Base-by-base conservation (phyloP, 2,329 filamentous ascomycete species). In the Clarireedia monteithiana region DNA sequence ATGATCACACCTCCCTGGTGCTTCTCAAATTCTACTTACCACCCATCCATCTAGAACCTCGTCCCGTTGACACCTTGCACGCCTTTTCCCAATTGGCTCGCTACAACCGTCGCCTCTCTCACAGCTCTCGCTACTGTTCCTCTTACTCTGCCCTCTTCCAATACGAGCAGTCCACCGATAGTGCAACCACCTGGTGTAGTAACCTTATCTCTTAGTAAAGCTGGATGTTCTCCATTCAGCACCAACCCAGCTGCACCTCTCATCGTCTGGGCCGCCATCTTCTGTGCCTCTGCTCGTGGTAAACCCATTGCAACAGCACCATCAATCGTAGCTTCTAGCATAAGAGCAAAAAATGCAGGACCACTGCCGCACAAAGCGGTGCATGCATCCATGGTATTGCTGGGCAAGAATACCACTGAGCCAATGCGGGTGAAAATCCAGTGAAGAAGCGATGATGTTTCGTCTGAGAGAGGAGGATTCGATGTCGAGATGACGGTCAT, bases 201-300 rank as follows among this genome's bases (percentile, higher is more conserved):
- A n/a, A 90, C 85, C 72, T 88, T 88, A 63, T 92, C 88, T 51
- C 84, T 78, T 52, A 91, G 72, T 23, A 90, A 71, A 15, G 87
- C 86, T 1, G 88, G 89, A 69, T 91, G 88, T 68, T 90, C 86
- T 14, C 86, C 86, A 54, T 73, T 59, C 55, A 88, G 75, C 10
- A 91, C 82, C 64, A 91, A 67, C 0, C 80, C 82, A 0, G 87
- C 85, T 0, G 85, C 83, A 23, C 88, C 88, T 62, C 81, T 78
- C 85, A 91, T 89, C 12, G 84, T 83, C 74, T 92, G 88, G 1
- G 87, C 85, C 26, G 87, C 87, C 86, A 92, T 91, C 59, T 81
- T 74, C 68, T 84, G 83, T 0, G 88, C 88, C 67, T 91, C 86
- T 2, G 78, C 80, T 48, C 87, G 77, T 4, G 87, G 86, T 34